Evolutionary conservation across 2,329 filamentous ascomycete species (phyloP), one percentile per base, ranked within the genome.

Genomic region (Setomelanomma holmii): DNA sequence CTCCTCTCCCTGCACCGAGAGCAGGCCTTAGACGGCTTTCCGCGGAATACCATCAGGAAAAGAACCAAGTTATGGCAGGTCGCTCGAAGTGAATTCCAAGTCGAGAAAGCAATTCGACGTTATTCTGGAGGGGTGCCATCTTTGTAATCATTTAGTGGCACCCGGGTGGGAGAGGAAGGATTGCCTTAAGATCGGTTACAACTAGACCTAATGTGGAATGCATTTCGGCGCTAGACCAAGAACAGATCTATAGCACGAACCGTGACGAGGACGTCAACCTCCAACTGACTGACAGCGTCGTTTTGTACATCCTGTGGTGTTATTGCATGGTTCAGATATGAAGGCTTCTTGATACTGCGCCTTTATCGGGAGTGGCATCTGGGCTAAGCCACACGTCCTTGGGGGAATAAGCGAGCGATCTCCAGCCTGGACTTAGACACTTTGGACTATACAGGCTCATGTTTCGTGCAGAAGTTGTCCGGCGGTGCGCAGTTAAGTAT

Each of bases 1-100:
- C 53, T 64, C 38, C 60, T 49, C 3, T 60, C 48, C 14, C 63
- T 53, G 40, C 63, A 64, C 27, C 63, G 41, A 16, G 51, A 46
- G 35, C 63, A 66, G 16, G 58, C 56, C 36, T 64, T 64, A 2
- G 61, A 63, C 10, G 55, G 60, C 23, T 53, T 63, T 10, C 63
- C 63, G 14, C 62, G 58, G 35, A 55, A 58, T 6, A 55, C 52
- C 55, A 58, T 58, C 43, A 21, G 42, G 20, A 16, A 17, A n/a
- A 22, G 10, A 23, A 19, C 20, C 2, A 30, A 30, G 27, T 30
- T 3, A 30, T 30, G 27, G 27, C 10, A 30, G 27, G n/a, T n/a
- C 27, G 14, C 10, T 30, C 3, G 27, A 30, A 30, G 14, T 30
- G 27, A 14, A 10, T 8, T 14, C 27, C 14, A 6, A 30, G 14